phyloP scores from a whole-genome alignment of 2,329 filamentous ascomycete species.

The Ophiostoma novo-ulmi region DNA sequence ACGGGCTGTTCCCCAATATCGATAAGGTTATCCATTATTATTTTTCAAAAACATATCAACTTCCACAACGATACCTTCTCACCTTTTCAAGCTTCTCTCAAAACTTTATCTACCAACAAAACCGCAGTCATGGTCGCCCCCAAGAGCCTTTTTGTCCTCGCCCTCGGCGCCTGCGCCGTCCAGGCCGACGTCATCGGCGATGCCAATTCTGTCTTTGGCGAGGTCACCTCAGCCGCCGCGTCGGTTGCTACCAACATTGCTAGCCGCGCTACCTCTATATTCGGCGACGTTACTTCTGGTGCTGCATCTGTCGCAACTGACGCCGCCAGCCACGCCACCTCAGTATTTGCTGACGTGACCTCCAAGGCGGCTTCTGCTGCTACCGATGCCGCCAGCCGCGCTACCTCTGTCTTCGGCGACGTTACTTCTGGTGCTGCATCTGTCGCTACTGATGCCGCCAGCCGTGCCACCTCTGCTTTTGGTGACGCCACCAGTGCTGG shows the following conservation, averaged over 20 bases:
- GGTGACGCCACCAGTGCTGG: not conserved
- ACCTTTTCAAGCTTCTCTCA: not conserved
- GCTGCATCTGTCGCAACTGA: not conserved
- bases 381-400: not conserved
- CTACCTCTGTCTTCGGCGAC: conserved; percentile 1
- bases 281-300: not conserved
- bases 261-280: not conserved
- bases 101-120: not conserved
- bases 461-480: not conserved
- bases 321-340: not conserved
- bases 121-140: not conserved
- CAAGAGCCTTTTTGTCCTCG: conserved; percentile 4
- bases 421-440: not conserved
- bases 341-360: not conserved
- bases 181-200: conserved; percentile 6
- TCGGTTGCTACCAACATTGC: not conserved
- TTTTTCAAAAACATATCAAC: not conserved
- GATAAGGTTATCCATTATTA: not conserved
- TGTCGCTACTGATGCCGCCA: not conserved
- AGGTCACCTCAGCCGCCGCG: not conserved
- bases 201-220: conserved; percentile 5
- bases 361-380: not conserved
- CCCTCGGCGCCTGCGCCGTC: not conserved
- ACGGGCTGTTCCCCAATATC: not conserved
- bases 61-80: not conserved